A percentile compares a stretch with the other conserved stretches of the same genome.
These are phyloP conservation scores for Sugiyamaella marilandica DNA, from an alignment of 805 yeast genomes.

Conservation along the genomic window DNA sequence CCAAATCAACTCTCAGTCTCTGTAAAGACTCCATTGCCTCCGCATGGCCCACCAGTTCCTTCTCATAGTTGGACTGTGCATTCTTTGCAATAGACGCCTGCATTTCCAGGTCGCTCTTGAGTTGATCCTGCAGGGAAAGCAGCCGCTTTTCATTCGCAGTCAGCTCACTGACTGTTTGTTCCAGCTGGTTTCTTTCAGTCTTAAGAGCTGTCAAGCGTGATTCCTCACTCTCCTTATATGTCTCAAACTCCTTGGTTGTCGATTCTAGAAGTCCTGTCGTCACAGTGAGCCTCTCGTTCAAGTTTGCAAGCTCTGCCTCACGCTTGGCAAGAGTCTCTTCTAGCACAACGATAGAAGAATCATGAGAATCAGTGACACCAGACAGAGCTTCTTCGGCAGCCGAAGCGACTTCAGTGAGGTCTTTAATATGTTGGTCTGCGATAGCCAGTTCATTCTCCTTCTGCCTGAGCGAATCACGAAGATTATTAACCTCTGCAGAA, in stretches of 20 bases:
- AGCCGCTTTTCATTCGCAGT: slow-evolving; percentile 27
- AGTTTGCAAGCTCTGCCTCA: slow-evolving; percentile 21
- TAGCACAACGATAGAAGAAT: slow-evolving; percentile 35
- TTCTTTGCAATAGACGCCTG: slow-evolving; percentile 47
- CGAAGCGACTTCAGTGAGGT: slow-evolving; percentile 56
- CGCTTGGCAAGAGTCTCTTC: slow-evolving; percentile 17
- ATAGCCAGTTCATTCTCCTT: slow-evolving; percentile 47
- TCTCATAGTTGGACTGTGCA: slow-evolving; percentile 51
- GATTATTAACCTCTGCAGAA: slow-evolving; percentile 4
- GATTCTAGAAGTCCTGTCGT: slow-evolving; percentile 18
- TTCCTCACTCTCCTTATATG: slow-evolving; percentile 17
- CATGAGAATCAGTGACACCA: slow-evolving; percentile 52
- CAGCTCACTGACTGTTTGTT: slow-evolving; percentile 19
- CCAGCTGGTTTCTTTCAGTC: slow-evolving; percentile 20
- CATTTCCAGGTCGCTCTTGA: slow-evolving; percentile 35
- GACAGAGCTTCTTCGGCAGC: slow-evolving; percentile 64
- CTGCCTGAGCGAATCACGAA: slow-evolving; percentile 15
- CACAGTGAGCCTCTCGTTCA: slow-evolving; percentile 20
- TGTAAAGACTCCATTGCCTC: slow-evolving; percentile 42
- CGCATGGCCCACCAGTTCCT: slow-evolving; percentile 52
- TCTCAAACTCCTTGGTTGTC: slow-evolving; percentile 22
- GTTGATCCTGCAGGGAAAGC: slow-evolving; percentile 32
- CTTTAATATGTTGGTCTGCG: slow-evolving; percentile 54
- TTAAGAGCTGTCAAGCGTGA: slow-evolving; percentile 24
- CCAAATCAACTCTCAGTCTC: slow-evolving; percentile 36